Evolutionary conservation across 768 basidiomycete genomes (phyloP), one percentile per base, ranked within the genome.

Genomic region (Boletus tomentosulus): DNA sequence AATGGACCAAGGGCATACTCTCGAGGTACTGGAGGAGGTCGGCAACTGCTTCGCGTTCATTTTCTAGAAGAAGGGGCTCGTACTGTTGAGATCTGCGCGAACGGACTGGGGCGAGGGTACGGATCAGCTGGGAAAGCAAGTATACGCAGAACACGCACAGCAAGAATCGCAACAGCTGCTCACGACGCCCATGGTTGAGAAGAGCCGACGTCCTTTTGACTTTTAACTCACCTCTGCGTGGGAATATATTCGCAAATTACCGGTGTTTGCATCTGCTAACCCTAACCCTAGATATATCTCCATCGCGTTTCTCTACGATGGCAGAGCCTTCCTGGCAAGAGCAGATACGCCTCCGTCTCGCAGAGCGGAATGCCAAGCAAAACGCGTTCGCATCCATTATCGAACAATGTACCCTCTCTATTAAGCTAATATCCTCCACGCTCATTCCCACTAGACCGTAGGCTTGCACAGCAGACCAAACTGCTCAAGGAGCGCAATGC

Each of bases 21-120:
- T 99, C 97, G 57, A 99, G 85, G 67, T 91, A 98, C 69, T 98
- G 95, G 12, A 99, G 81, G 48, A 99, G 77, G 73, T 98, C 97
- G 42, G 96, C 96, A 16, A 99, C 97, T 6, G 96, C 96, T 74
- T 98, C 96, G 56, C 96, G 82, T 77, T 99, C 96, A 68, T 91
- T 92, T 76, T 94, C 91, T 49, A 92, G 74, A 41, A 94, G 78
- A 53, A 94, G 71, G 22, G 91, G 91, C 66, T 94, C 91, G 66
- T 92, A 93, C 47, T 86, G 79, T 71, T 92, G 89, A 61, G 89
- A 87, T 78, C 81, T 86, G 68, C 86, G 87, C 67, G 89, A 86
- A 60, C 79, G 81, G 70, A 91, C 90, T 92, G 70, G 41, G 51
- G 57, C 55, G 48, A 70, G 58, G 52, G 54, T 34, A 55, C 61